phyloP scores from a whole-genome alignment of 2,329 filamentous ascomycete genomes.

The Xylariaceae sp. region DNA sequence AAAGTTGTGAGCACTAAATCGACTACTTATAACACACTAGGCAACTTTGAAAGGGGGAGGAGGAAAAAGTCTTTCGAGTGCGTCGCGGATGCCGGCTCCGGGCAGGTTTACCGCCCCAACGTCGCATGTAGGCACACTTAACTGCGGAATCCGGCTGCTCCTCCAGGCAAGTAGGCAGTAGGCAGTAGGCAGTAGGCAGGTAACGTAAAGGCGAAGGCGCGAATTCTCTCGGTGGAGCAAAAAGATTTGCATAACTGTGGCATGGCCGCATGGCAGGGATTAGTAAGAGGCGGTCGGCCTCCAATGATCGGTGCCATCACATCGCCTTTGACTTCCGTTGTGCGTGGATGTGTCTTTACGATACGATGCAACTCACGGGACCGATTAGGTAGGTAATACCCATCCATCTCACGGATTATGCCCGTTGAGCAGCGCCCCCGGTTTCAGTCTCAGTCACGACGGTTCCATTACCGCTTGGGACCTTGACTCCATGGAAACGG shows the following conservation, averaged over 20 bases:
- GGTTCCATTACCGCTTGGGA: too few relatives aligned
- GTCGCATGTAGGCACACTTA: neutral
- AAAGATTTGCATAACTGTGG: neutral
- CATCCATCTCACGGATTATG: too few relatives aligned
- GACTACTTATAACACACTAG: neutral
- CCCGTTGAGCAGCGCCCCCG: too few relatives aligned
- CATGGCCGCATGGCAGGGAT: neutral
- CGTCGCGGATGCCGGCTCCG: neutral
- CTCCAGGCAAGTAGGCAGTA: too few relatives aligned
- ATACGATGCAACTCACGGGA: neutral
- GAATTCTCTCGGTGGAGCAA: conserved; percentile 5
- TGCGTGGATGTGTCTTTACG: neutral
- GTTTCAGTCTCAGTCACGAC: too few relatives aligned
- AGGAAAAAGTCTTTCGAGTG: neutral
- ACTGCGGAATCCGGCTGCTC: too few relatives aligned
- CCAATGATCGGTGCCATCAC: conserved; percentile 5
- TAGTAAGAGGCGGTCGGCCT: neutral
- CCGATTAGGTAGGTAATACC: too few relatives aligned
- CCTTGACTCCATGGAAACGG: too few relatives aligned
- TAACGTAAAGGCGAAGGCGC: conserved; percentile 8
- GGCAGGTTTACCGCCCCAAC: neutral
- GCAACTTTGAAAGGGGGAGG: neutral
- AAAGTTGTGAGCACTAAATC: neutral
- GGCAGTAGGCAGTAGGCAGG: too few relatives aligned
- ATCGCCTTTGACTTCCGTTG: neutral